Evolutionary conservation across 2,329 filamentous ascomycete genomes (phyloP).

Genomic region (Amylocarpus encephaloides): DNA sequence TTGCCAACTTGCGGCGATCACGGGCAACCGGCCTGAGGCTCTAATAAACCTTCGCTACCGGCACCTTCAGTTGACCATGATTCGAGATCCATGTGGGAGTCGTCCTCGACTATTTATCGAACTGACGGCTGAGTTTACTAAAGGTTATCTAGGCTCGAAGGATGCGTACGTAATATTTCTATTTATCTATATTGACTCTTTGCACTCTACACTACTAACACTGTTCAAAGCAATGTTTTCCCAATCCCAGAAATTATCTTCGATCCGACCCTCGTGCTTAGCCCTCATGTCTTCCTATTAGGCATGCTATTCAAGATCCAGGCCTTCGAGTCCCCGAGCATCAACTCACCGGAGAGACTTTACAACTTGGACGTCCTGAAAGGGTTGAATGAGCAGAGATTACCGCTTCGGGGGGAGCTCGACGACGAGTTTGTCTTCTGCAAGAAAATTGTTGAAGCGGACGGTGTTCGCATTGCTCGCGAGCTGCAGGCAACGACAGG

Average conservation of each 20-base stretch:
- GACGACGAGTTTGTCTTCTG: constrained; percentile 31
- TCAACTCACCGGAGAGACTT: constrained; percentile 32
- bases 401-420: constrained; percentile 31
- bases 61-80: too few relatives aligned
- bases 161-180: constrained; percentile 19
- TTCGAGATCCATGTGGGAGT: too few relatives aligned
- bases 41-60: too few relatives aligned
- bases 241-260: constrained; percentile 31
- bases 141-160: constrained; percentile 22
- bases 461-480: constrained; percentile 26
- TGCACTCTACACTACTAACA: not conserved
- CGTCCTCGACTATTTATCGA: too few relatives aligned
- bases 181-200: too few relatives aligned
- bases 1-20: too few relatives aligned
- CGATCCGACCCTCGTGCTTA: constrained; percentile 31
- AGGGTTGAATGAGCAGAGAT: constrained; percentile 29
- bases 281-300: constrained; percentile 29
- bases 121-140: constrained; percentile 18
- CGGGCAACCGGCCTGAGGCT: too few relatives aligned
- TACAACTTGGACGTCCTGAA: constrained; percentile 32
- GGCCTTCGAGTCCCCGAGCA: constrained; percentile 30
- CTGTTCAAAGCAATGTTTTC: constrained; percentile 20
- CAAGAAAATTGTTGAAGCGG: constrained; percentile 20
- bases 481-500: constrained; percentile 24
- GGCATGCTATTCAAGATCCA: constrained; percentile 31